Evolutionary conservation across 164 flowering plant genomes (phyloP), one percentile per base, ranked within the genome.

Genomic region (Nelumbo lutea): DNA sequence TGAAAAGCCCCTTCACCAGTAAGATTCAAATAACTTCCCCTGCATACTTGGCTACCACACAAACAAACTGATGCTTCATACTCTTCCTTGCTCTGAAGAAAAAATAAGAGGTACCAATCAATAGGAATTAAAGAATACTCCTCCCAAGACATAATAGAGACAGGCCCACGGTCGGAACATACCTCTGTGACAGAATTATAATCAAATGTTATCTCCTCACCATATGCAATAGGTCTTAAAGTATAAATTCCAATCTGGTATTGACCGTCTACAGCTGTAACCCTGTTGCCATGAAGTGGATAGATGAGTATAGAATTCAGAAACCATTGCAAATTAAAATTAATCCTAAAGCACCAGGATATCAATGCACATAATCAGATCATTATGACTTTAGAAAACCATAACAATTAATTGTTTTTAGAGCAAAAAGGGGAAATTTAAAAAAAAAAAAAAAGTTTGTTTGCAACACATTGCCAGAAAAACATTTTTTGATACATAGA

Each of bases 151-250:
- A 59, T 48, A 50, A 62, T 41, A 14, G 42, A 68, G 27, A 27
- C 27, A 27, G 39, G 47, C 0, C 43, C 44, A 2, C 6, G 51
- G 60, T 51, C 13, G 67, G 55, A 71, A 80, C 82, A 68, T 13
- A 93, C 99, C 99, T 96, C 99, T 7, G 99, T 96, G 43, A 96
- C 98, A 61, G 99, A 96, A 77, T 96, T 96, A 74, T 96, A 96
- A 79, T 96, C 99, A 82, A 96, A 96, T 15, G 99, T 89, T 71
- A 96, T 83, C 86, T 96, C 99, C 77, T 96, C 99, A 39, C 99
- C 97, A 79, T 83, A 78, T 55, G 77, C 84, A 75, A 96, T 91
- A 53, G 85, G 85, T 48, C 96, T 86, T 15, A 91, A 82, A 68
- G 88, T 66, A 76, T 96, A 90, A 13, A 96, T 91, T 62, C 99